Evolutionary conservation across 306 rosid species (phyloP).

Genomic region (Cicer cuneatum): DNA sequence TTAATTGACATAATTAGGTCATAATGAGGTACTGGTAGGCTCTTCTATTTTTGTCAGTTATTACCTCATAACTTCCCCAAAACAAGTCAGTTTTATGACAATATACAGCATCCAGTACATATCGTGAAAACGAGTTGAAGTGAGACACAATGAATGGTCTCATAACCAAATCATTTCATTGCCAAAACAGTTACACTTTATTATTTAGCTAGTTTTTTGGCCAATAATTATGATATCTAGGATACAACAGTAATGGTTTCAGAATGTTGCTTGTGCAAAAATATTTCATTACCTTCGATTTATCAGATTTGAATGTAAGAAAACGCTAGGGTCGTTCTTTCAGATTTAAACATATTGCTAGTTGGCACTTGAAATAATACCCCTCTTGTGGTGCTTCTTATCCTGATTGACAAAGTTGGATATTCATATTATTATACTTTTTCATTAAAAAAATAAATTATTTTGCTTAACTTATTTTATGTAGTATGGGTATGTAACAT

Average conservation of each 20-base stretch:
- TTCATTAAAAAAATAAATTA: neutral
- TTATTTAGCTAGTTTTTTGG: slow-evolving; percentile 10
- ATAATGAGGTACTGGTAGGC: slow-evolving; percentile 7
- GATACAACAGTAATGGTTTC: neutral
- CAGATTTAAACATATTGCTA: slow-evolving; percentile 21
- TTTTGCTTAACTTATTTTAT: slow-evolving; percentile 15
- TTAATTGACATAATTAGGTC: slow-evolving; percentile 26
- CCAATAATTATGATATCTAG: slow-evolving; percentile 12
- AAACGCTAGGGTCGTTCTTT: slow-evolving; percentile 31
- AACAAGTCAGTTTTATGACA: neutral
- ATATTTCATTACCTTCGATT: slow-evolving; percentile 25
- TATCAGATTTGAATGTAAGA: slow-evolving; percentile 21
- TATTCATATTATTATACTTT: neutral
- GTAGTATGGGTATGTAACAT: slow-evolving; percentile 23
- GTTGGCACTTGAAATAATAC: neutral
- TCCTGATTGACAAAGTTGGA: slow-evolving; percentile 10
- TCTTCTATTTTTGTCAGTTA: slow-evolving; percentile 17
- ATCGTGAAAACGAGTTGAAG: slow-evolving; percentile 15
- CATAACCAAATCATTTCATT: neutral
- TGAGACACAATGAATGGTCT: slow-evolving; percentile 11
- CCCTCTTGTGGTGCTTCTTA: slow-evolving; percentile 10
- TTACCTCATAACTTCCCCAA: slow-evolving; percentile 21
- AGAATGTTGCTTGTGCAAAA: slow-evolving; percentile 30
- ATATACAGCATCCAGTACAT: slow-evolving; percentile 4
- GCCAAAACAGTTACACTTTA: slow-evolving; percentile 24